These are phyloP conservation scores for Eimeria tenella DNA, from an alignment of 169 alveolate species.

Conservation along the genomic window DNA sequence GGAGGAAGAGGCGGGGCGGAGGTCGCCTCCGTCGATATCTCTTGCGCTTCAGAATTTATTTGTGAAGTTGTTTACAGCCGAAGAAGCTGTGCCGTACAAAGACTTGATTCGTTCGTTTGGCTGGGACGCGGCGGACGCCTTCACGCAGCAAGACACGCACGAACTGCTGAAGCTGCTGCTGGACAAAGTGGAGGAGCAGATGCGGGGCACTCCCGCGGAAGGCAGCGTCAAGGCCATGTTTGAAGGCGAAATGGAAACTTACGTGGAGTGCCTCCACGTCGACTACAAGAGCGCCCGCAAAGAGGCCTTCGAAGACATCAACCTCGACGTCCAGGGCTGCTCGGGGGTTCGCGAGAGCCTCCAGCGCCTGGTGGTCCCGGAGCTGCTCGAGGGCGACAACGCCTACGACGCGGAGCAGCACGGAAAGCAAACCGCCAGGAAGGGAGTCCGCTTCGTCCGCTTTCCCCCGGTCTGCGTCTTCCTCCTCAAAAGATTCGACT, in stretches of 20 bases:
- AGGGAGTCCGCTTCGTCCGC: conserved; percentile 93
- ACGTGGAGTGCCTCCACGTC: conserved; percentile 95
- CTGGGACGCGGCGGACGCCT: conserved; percentile 97
- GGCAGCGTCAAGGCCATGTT: conserved; percentile 95
- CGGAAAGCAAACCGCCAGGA: conserved; percentile 90
- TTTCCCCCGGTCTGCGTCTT: conserved; percentile 96
- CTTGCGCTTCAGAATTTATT: conserved; percentile 95
- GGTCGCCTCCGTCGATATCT: conserved; percentile 87
- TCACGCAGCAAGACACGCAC: conserved; percentile 98
- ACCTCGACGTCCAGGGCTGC: conserved; percentile 96
- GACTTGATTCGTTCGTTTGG: conserved; percentile 91
- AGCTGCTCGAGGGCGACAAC: conserved; percentile 96
- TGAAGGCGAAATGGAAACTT: conserved; percentile 97
- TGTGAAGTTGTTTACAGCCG: conserved; percentile 92
- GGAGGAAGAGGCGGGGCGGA: conserved; percentile 90
- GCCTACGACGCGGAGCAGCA: conserved; percentile 96
- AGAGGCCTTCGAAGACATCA: conserved; percentile 89
- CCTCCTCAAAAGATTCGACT: conserved; percentile 94
- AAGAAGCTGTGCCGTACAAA: conserved; percentile 90
- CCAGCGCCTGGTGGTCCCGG: conserved; percentile 94
- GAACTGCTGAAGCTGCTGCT: conserved; percentile 95
- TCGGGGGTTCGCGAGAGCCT: conserved; percentile 94
- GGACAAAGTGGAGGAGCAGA: conserved; percentile 97
- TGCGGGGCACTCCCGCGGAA: conserved; percentile 95
- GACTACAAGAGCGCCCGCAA: conserved; percentile 93